Base-by-base conservation (phyloP, 306 rosid genomes). In the Phaseolus lunatus region DNA sequence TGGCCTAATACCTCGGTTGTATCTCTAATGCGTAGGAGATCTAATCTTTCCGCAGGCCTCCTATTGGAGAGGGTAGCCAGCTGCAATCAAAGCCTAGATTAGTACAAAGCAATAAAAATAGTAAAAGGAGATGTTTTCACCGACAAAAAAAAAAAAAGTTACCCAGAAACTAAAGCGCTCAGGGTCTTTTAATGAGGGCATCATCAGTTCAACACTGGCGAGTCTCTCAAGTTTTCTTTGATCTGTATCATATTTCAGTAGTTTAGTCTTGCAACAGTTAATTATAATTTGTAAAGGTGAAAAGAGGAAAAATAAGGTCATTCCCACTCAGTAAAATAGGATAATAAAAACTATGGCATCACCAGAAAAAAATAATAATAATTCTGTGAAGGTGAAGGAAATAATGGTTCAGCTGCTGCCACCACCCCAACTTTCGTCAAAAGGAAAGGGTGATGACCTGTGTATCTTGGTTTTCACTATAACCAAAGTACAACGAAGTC, bases 91-190 rank as follows among this genome's bases (percentile, higher is more conserved):
- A 72, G 10, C 52, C 20, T 47, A 48, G 27, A 39, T 80, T 41
- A 77, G 83, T 68, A 71, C 33, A 59, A 20, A 35, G 64, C 39
- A 26, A 52, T 14, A 19, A 63, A 75, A 63, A 71, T 61, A 56
- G 31, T 13, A 68, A 54, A 39, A 10, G 11, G 3, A 19, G 66
- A 12, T 33, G 76, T 23, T 33, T 27, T 6, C 11, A 63, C 13
- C 4, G 16, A 73, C 37, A 52, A 57, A 39, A 27, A 12, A 75
- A 61, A 53, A 58, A 49, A 16, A 11, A 65, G 26, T 62, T 52
- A 95, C 99, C 99, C 99, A 95, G 63, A 95, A 95, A 83, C 99
- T 95, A 80, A 95, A 92, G 79, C 87, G 87, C 84, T 95, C 97
- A 8, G 97, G 97, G 79, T 95, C 96, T 76, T 59, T 88, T 2